Conservation (phyloP, 2,329 filamentous ascomycete genomes). For the Phialophora chinensis region DNA sequence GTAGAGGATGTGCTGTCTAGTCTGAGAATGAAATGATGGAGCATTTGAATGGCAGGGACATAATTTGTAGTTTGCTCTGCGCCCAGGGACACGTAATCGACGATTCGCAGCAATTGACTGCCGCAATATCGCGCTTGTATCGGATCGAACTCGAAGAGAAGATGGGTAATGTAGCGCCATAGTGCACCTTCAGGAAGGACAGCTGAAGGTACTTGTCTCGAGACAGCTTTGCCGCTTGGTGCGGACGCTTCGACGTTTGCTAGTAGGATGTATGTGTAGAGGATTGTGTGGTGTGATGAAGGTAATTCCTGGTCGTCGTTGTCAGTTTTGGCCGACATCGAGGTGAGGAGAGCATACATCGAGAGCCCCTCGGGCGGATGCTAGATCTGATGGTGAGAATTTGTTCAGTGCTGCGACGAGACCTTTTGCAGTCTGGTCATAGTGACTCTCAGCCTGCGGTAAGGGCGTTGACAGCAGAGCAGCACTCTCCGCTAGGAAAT, state of each 20-base stretch:
- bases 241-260: conserved; percentile 52
- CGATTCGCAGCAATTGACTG: conserved; percentile 46
- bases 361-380: conserved; percentile 34
- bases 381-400: conserved; percentile 24
- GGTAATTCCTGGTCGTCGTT: conserved; percentile 52
- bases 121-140: conserved; percentile 54
- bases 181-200: conserved; percentile 53
- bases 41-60: conserved; percentile 46
- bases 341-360: conserved; percentile 45
- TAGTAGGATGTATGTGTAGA: conserved; percentile 63
- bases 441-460: conserved; percentile 41
- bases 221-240: conserved; percentile 44
- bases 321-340: conserved; percentile 12
- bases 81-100: conserved; percentile 45
- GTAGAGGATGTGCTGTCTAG: conserved; percentile 51
- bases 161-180: conserved; percentile 58
- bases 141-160: conserved; percentile 60
- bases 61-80: conserved; percentile 47
- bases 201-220: conserved; percentile 46
- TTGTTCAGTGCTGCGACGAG: conserved; percentile 39
- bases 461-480: conserved; percentile 28
- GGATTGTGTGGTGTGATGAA: conserved; percentile 63
- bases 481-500: conserved; percentile 29
- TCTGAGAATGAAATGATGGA: conserved; percentile 53
- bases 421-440: conserved; percentile 48